phyloP scores from a whole-genome alignment of 495 filamentous ascomycete genomes.

The Platismatia glauca region DNA sequence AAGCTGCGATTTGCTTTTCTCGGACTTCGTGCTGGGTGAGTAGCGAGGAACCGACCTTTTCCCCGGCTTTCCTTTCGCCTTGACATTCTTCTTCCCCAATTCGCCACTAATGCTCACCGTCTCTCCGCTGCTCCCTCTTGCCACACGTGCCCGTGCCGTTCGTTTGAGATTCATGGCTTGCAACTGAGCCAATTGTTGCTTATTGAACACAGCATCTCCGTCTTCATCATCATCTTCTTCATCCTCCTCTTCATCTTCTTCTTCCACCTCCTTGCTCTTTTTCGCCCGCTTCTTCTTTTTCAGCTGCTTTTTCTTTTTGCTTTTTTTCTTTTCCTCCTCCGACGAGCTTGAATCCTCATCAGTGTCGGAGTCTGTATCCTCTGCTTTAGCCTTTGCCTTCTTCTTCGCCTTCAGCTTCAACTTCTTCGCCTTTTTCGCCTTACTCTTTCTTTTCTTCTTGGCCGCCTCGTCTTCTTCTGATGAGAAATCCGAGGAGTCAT shows the following conservation, averaged over 20 bases:
- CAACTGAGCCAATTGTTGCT: conserved; percentile 24
- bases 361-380: conserved; percentile 32
- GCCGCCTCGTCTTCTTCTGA: conserved; percentile 32
- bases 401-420: conserved; percentile 35
- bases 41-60: conserved; percentile 18
- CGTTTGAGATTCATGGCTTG: conserved; percentile 24
- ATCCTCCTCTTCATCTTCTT: conserved; percentile 1
- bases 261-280: conserved; percentile 24
- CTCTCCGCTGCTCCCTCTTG: conserved; percentile 17
- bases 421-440: conserved; percentile 42
- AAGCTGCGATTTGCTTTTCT: background rate
- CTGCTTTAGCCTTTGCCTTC: conserved; percentile 32
- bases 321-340: conserved; percentile 32
- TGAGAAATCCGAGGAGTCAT: conserved; percentile 27
- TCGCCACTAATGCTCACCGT: conserved; percentile 23
- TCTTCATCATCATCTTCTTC: conserved; percentile 2
- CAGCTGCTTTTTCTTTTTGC: conserved; percentile 25
- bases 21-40: background rate
- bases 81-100: conserved; percentile 6
- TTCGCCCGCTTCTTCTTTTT: conserved; percentile 25
- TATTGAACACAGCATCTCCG: conserved; percentile 24
- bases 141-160: conserved; percentile 7
- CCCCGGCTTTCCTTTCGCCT: conserved; percentile 11
- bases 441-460: conserved; percentile 37
- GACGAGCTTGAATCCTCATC: conserved; percentile 29